Percentiles rank a stretch among this genome's conserved stretches.
phyloP scores from a whole-genome alignment of 805 yeast genomes.

The Tetrapisispora pingtungensis region DNA sequence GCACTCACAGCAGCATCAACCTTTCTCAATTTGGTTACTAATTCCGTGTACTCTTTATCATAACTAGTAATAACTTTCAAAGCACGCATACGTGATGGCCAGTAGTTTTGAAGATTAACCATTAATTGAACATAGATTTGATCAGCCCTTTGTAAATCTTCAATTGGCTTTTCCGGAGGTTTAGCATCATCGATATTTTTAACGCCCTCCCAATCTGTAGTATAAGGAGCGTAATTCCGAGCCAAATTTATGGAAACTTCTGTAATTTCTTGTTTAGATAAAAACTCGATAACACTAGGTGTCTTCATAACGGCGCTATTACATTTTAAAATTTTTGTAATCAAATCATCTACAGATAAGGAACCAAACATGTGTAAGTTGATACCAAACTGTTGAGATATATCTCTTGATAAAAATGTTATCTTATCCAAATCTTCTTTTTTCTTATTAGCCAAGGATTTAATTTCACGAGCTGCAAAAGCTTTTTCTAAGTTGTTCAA shows the following conservation, averaged over 20 bases:
- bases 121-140: slow-evolving; percentile 72
- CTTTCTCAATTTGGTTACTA: slow-evolving; percentile 53
- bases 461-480: slow-evolving; percentile 72
- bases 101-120: slow-evolving; percentile 75
- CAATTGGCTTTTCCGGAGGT: slow-evolving; percentile 59
- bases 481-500: slow-evolving; percentile 74
- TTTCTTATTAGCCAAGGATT: slow-evolving; percentile 39
- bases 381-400: slow-evolving; percentile 92
- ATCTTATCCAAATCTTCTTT: slow-evolving; percentile 44
- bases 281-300: slow-evolving; percentile 71
- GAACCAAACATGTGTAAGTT: slow-evolving; percentile 71
- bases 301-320: slow-evolving; percentile 60
- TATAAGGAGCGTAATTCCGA: slow-evolving; percentile 70
- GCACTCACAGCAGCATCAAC: slow-evolving; percentile 67
- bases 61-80: slow-evolving; percentile 56
- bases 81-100: slow-evolving; percentile 89
- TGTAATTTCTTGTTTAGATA: slow-evolving; percentile 61
- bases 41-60: slow-evolving; percentile 69
- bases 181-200: slow-evolving; percentile 32
- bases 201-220: slow-evolving; percentile 52
- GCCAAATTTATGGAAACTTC: slow-evolving; percentile 66
- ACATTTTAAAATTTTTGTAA: slow-evolving; percentile 65
- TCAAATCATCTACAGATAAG: slow-evolving; percentile 53
- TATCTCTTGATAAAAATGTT: slow-evolving; percentile 67
- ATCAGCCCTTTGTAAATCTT: slow-evolving; percentile 78